Base-by-base conservation (phyloP, 1,284 basidiomycete genomes). In the Macrocybe sp. region DNA sequence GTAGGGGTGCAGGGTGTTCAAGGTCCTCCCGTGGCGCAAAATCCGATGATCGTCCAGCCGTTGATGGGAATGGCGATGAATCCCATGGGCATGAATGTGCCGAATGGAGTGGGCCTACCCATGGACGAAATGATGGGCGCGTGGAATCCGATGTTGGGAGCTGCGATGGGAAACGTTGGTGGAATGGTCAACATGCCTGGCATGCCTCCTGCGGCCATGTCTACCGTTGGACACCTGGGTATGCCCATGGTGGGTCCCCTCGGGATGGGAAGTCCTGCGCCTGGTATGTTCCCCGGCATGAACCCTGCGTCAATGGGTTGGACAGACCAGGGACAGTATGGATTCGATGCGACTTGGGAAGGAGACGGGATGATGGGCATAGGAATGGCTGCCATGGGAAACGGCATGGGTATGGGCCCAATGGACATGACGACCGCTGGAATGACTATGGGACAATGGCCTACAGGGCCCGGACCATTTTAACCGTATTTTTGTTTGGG, bases 11-110 rank as follows among this genome's bases (percentile, higher is more conserved):
- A 44, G 37, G 43, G 51, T 45, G 34, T 40, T 11, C 62, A 61
- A 45, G 62, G 54, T 22, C 22, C 22, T 22, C 22, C 22, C 22
- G 22, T 60, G 12, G 57, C 57, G 5, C 69, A 64, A 48, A 72
- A 70, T 52, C 66, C 67, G 45, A 73, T 80, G 69, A 71, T 79
- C 65, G 69, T 70, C 31, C 67, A 72, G 46, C 73, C 73, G 12
- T 73, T 79, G 66, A 67, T 75, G 64, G 67, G 66, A 39, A 66
- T 69, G 59, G 64, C 63, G 22, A 60, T 65, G 52, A 60, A 60
- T 36, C 35, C 52, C 30, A 67, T 74, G 65, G 65, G 66, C 40
- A 63, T 68, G 42, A 60, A 57, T 14, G 59, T 62, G 57, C 52
- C 47, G 7, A 55, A 52, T 48, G 54, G 53, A 16, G 51, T 56